These are phyloP conservation scores for Lepiota venenata DNA, from an alignment of 768 basidiomycete genomes.

Conservation along the genomic window DNA sequence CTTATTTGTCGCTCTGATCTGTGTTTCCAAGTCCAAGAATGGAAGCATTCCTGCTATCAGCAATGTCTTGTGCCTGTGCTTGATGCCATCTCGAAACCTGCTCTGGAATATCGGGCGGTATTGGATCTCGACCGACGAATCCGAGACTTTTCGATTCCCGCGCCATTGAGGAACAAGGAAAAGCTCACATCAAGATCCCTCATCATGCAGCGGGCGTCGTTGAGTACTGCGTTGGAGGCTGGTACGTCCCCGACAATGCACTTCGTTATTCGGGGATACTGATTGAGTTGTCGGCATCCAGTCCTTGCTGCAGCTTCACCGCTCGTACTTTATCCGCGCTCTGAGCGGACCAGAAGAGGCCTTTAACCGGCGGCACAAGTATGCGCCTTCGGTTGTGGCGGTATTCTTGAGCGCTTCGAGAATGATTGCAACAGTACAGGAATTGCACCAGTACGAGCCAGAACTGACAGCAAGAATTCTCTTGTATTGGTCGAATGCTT, in stretches of 20 bases:
- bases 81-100: slow-evolving; percentile 52
- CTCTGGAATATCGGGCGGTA: slow-evolving; percentile 45
- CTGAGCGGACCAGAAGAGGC: slow-evolving; percentile 54
- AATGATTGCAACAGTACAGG: slow-evolving; percentile 59
- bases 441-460: slow-evolving; percentile 55
- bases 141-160: slow-evolving; percentile 58
- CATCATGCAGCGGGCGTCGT: slow-evolving; percentile 57
- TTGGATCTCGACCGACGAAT: slow-evolving; percentile 56
- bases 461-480: slow-evolving; percentile 52
- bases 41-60: slow-evolving; percentile 64
- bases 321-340: slow-evolving; percentile 65
- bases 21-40: slow-evolving; percentile 55
- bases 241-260: slow-evolving; percentile 33
- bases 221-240: slow-evolving; percentile 58
- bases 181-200: slow-evolving; percentile 35
- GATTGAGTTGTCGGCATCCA: slow-evolving; percentile 19
- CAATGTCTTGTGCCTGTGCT: slow-evolving; percentile 61
- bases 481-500: slow-evolving; percentile 52
- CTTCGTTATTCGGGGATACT: not conserved
- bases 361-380: slow-evolving; percentile 59
- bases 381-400: slow-evolving; percentile 68
- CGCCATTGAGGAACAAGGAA: slow-evolving; percentile 40
- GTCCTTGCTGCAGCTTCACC: slow-evolving; percentile 66
- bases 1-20: slow-evolving; percentile 6
- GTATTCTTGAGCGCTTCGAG: slow-evolving; percentile 61